A percentile compares a stretch with the other conserved stretches of the same genome.
Conservation (phyloP, 225 moss, liverwort and hornwort genomes). For the Asterella californica region DNA sequence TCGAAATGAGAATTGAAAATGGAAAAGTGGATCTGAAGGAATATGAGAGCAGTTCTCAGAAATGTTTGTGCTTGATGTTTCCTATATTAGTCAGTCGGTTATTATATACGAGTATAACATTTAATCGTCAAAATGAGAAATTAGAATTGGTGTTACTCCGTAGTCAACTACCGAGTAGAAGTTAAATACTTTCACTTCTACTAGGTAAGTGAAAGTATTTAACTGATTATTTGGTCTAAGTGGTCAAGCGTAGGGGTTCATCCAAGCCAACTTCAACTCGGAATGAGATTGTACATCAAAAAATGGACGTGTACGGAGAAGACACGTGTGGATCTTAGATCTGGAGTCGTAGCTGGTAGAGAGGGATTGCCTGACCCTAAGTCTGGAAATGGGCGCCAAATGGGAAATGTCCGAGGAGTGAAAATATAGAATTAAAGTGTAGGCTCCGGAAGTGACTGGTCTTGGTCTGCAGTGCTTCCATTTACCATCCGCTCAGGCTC, state of each 20-base stretch:
- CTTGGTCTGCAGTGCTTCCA: constrained; percentile 6
- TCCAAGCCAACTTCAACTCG: not conserved
- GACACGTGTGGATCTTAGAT: not conserved
- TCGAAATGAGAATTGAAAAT: too few relatives aligned
- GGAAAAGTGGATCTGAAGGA: too few relatives aligned
- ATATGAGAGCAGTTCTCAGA: too few relatives aligned
- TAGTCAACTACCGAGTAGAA: not conserved
- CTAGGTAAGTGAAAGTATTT: not conserved
- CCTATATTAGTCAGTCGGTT: not conserved
- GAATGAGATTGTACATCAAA: not conserved
- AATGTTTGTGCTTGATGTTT: too few relatives aligned
- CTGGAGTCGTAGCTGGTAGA: not conserved
- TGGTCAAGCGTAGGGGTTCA: not conserved
- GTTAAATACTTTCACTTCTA: not conserved
- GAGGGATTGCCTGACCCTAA: not conserved
- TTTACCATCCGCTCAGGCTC: not conserved
- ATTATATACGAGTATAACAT: not conserved
- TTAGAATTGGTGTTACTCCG: not conserved
- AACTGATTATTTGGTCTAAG: not conserved
- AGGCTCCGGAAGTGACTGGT: not conserved
- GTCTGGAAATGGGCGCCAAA: not conserved
- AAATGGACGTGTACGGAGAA: not conserved
- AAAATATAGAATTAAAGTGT: not conserved
- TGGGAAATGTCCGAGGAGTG: not conserved
- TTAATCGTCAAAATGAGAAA: not conserved